phyloP scores from a whole-genome alignment of 2,329 filamentous ascomycete genomes.

The Phyllosticta paracitricarpa region DNA sequence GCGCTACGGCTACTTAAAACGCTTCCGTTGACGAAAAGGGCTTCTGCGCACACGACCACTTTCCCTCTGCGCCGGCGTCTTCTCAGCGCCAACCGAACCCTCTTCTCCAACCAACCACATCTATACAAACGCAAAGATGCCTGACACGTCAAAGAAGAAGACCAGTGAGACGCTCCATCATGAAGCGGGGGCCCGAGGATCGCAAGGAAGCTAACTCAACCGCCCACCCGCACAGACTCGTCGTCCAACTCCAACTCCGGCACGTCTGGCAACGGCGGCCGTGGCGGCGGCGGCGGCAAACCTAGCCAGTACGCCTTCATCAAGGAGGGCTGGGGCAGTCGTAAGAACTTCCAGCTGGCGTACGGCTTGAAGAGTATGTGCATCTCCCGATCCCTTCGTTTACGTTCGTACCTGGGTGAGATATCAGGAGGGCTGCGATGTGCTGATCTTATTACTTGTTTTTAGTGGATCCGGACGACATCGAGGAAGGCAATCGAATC shows the following conservation, averaged over 20 bases:
- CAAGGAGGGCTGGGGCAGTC: slow-evolving; percentile 1
- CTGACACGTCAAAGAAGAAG: background rate
- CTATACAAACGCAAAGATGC: no score
- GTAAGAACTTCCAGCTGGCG: background rate
- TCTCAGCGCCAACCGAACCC: no score
- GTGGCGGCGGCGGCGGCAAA: background rate
- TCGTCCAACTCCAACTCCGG: background rate
- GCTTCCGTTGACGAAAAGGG: background rate
- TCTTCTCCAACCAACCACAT: no score
- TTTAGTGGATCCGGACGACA: background rate
- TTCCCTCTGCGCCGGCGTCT: no score
- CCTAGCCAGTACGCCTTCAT: background rate
- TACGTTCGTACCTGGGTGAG: background rate
- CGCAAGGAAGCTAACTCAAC: background rate
- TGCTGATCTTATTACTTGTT: background rate
- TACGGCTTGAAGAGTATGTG: slow-evolving; percentile 5
- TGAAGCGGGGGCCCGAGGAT: no score
- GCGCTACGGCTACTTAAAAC: background rate
- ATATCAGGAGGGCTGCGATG: background rate
- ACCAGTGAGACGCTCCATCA: background rate
- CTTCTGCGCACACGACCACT: background rate
- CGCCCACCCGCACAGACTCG: slow-evolving; percentile 25
- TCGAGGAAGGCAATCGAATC: slow-evolving; percentile 2
- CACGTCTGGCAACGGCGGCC: background rate
- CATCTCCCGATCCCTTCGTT: no score